Conservation (phyloP, 768 basidiomycete genomes). For the Rhizopogon rudus region DNA sequence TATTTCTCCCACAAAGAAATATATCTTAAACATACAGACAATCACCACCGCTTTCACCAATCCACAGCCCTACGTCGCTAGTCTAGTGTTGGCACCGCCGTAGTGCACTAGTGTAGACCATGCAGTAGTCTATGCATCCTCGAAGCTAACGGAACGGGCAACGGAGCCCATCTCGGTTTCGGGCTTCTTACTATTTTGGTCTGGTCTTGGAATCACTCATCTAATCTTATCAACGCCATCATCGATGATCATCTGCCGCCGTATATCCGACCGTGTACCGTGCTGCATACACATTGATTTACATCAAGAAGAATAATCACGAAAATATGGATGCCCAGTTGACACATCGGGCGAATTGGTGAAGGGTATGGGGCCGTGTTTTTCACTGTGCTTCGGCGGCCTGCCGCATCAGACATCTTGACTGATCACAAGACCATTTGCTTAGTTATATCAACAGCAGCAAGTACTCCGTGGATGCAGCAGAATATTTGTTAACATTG, state of each 20-base stretch:
- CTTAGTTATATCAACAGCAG: no score
- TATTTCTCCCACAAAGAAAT: neutral
- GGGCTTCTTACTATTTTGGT: neutral
- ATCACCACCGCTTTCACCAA: neutral
- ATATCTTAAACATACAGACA: neutral
- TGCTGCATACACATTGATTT: no score
- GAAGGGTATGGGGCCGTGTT: no score
- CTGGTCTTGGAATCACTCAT: neutral
- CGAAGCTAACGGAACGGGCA: neutral
- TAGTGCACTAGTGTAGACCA: neutral
- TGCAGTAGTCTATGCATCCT: neutral
- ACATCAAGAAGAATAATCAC: no score
- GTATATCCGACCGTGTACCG: no score
- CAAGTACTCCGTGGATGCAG: no score
- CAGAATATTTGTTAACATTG: no score
- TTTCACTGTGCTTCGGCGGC: no score
- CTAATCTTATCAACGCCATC: neutral
- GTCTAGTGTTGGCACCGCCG: neutral
- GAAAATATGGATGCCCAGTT: no score
- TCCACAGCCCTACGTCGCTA: neutral
- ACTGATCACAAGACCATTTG: no score
- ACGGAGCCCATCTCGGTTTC: neutral
- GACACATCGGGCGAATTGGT: no score
- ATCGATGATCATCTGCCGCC: neutral
- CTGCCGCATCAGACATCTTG: no score